These are phyloP conservation scores for Pichia cabralensis DNA, from an alignment of 805 yeast species.

Conservation along the genomic window DNA sequence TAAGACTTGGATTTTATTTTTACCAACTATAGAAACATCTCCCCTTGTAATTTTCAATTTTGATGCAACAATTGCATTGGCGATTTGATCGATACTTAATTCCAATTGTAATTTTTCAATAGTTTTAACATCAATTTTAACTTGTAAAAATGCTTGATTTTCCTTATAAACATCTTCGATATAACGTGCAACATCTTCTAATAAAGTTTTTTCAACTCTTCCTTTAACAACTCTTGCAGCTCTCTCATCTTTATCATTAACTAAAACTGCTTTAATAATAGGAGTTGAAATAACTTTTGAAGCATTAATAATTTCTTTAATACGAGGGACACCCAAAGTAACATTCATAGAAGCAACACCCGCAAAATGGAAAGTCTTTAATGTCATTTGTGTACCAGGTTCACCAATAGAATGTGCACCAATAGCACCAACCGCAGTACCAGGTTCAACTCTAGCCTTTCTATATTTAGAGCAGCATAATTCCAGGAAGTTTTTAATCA, in stretches of 20 bases:
- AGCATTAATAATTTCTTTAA: constrained; percentile 96
- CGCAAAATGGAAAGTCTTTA: constrained; percentile 74
- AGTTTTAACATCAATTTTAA: constrained; percentile 72
- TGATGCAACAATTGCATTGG: constrained; percentile 68
- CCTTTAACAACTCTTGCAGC: constrained; percentile 99
- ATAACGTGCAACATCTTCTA: constrained; percentile 78
- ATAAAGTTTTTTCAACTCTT: constrained; percentile 82
- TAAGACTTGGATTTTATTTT: constrained; percentile 55
- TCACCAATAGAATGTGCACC: constrained; percentile 99
- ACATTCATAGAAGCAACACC: constrained; percentile 99
- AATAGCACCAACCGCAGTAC: constrained; percentile 98
- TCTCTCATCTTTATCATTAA: constrained; percentile 88
- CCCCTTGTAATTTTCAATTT: constrained; percentile 72
- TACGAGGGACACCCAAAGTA: constrained; percentile 98
- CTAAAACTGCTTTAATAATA: constrained; percentile 87
- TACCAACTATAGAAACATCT: constrained; percentile 61
- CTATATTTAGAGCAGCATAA: constrained; percentile 75
- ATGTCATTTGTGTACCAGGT: constrained; percentile 99
- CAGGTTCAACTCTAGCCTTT: constrained; percentile 93
- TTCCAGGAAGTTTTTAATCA: constrained; percentile 57
- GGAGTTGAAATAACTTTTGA: constrained; percentile 94
- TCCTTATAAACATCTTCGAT: constrained; percentile 92
- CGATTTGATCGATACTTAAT: constrained; percentile 76
- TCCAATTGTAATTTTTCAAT: constrained; percentile 88
- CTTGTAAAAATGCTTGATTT: constrained; percentile 64